Conservation (phyloP, 2,329 filamentous ascomycete species). For the Aplosporella prunicola region DNA sequence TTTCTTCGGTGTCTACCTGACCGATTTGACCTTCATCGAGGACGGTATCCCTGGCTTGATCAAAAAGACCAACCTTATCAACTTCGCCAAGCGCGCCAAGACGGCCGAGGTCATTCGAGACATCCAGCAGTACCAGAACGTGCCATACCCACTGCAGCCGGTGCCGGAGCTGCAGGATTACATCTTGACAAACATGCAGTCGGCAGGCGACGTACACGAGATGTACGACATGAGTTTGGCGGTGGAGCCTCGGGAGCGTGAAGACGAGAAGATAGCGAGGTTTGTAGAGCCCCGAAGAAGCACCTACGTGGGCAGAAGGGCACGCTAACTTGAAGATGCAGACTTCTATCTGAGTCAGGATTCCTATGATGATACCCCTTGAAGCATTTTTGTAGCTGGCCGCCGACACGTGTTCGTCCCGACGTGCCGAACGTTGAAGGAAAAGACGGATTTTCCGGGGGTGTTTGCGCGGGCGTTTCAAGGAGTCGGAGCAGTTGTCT, state of each 20-base stretch:
- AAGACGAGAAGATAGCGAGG: slow-evolving; percentile 99
- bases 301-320: slow-evolving; percentile 1
- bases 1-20: slow-evolving; percentile 96
- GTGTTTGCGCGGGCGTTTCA: too few species aligned
- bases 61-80: slow-evolving; percentile 94
- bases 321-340: slow-evolving; percentile 21
- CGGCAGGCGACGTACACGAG: slow-evolving; percentile 90
- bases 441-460: too few species aligned
- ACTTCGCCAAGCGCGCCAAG: slow-evolving; percentile 96
- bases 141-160: slow-evolving; percentile 83
- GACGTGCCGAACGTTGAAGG: too few species aligned
- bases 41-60: slow-evolving; percentile 94
- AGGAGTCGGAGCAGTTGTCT: too few species aligned
- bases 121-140: slow-evolving; percentile 97
- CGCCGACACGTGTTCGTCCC: slow-evolving; percentile 1
- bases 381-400: slow-evolving; percentile 18
- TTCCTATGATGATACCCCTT: slow-evolving; percentile 41
- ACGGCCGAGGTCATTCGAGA: slow-evolving; percentile 97
- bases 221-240: slow-evolving; percentile 97
- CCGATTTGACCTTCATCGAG: slow-evolving; percentile 96
- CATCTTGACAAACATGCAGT: slow-evolving; percentile 92
- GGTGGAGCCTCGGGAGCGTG: slow-evolving; percentile 88
- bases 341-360: slow-evolving; percentile 46
- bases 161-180: slow-evolving; percentile 93
- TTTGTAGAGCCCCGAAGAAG: slow-evolving; percentile 26